Evolutionary conservation across 305 asterid genomes (phyloP).

Genomic region (Plantago coronopus): DNA sequence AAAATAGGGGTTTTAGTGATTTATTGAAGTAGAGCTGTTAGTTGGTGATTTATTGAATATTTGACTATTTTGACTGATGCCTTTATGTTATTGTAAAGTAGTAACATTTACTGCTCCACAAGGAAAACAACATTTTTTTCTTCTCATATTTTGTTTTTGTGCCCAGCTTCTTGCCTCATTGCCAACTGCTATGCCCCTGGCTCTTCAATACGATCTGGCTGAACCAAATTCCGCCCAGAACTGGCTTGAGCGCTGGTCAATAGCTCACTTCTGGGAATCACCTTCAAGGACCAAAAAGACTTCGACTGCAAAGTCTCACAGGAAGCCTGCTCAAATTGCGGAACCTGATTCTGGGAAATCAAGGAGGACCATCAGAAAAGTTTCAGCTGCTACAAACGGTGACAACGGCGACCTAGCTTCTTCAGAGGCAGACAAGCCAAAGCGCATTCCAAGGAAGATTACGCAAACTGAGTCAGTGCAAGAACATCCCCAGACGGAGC

Average conservation of each 20-base stretch:
- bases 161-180: slow-evolving; percentile 57
- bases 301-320: slow-evolving; percentile 47
- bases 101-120: too few relatives aligned
- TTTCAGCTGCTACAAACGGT: slow-evolving; percentile 37
- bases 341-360: slow-evolving; percentile 59
- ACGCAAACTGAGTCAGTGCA: slow-evolving; percentile 46
- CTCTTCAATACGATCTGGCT: slow-evolving; percentile 68
- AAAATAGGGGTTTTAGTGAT: too few relatives aligned
- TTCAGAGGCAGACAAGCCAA: slow-evolving; percentile 56
- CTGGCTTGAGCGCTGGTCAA: slow-evolving; percentile 96
- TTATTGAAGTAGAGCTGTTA: too few relatives aligned
- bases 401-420: slow-evolving; percentile 43
- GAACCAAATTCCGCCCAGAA: slow-evolving; percentile 80
- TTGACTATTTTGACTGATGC: too few relatives aligned
- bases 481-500: slow-evolving; percentile 73
- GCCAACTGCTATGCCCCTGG: slow-evolving; percentile 77
- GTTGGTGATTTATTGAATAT: too few relatives aligned
- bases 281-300: slow-evolving; percentile 40
- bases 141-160: neutral
- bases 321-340: slow-evolving; percentile 35
- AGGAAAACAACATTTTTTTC: neutral
- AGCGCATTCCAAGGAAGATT: slow-evolving; percentile 51
- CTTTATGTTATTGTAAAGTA: too few relatives aligned
- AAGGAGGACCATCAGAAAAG: slow-evolving; percentile 62
- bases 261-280: slow-evolving; percentile 69